Evolutionary conservation across 78 protist genomes (phyloP).

Genomic region (Guillardia theta): DNA sequence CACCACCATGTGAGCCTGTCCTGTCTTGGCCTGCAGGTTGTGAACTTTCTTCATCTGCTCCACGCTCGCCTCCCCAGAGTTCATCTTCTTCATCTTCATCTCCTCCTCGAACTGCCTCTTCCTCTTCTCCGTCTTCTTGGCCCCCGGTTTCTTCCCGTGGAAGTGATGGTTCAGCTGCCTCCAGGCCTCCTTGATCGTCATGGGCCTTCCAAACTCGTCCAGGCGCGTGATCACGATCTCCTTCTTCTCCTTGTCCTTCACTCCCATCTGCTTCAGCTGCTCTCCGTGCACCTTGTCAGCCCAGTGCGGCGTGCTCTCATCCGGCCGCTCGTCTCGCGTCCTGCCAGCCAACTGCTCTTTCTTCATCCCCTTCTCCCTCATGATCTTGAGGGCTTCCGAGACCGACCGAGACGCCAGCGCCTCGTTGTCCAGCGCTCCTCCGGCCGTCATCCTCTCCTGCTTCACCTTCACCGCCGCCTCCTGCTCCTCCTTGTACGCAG

Average conservation of each 20-base stretch:
- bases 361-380: neutral
- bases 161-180: neutral
- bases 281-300: neutral
- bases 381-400: neutral
- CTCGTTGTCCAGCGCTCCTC: neutral
- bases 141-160: constrained; percentile 24
- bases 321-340: neutral
- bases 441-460: neutral
- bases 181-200: constrained; percentile 35
- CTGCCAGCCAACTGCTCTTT: neutral
- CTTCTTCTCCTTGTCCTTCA: neutral
- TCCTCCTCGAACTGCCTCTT: constrained; percentile 31
- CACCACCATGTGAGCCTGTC: neutral
- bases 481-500: neutral
- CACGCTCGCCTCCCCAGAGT: neutral
- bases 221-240: neutral
- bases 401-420: neutral
- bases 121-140: neutral
- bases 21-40: neutral
- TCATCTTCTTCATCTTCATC: neutral
- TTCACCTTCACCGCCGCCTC: too few species aligned
- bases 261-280: neutral
- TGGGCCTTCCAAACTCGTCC: constrained; percentile 4
- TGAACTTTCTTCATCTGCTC: neutral
- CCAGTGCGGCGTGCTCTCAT: neutral